Evolutionary conservation across 1,284 basidiomycete genomes (phyloP).

Genomic region (Malassezia restricta): DNA sequence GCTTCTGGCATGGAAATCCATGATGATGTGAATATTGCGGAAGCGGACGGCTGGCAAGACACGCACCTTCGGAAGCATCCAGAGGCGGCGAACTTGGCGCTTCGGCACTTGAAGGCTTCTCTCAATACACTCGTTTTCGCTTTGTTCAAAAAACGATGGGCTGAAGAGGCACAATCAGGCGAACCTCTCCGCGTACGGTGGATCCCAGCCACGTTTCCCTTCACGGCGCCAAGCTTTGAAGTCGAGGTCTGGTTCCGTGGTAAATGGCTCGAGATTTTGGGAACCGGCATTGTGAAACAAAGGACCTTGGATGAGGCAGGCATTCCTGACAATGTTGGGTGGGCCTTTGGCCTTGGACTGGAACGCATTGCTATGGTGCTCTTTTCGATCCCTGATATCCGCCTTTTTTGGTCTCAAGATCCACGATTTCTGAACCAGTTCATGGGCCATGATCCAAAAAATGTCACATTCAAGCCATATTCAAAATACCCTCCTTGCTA

Average conservation of each 20-base stretch:
- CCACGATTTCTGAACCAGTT: constrained; percentile 80
- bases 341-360: constrained; percentile 95
- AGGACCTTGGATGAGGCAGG: constrained; percentile 71
- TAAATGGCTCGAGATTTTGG: constrained; percentile 93
- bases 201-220: constrained; percentile 97
- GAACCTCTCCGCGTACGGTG: constrained; percentile 73
- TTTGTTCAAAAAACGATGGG: constrained; percentile 55
- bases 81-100: constrained; percentile 52
- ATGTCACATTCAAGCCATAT: constrained; percentile 43
- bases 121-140: constrained; percentile 76
- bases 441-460: constrained; percentile 15
- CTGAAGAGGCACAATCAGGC: constrained; percentile 46
- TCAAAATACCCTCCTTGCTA: constrained; percentile 42
- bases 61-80: constrained; percentile 58
- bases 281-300: constrained; percentile 82
- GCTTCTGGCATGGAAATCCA: constrained; percentile 61
- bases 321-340: constrained; percentile 60
- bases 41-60: constrained; percentile 68
- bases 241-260: constrained; percentile 94
- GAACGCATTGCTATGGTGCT: constrained; percentile 98
- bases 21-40: constrained; percentile 61
- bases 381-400: constrained; percentile 92
- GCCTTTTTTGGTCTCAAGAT: constrained; percentile 95
- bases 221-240: constrained; percentile 92
- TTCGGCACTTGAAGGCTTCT: constrained; percentile 76